Evolutionary conservation across 2,329 filamentous ascomycete species (phyloP), one percentile per base, ranked within the genome.

Genomic region (Orbilia javanica): DNA sequence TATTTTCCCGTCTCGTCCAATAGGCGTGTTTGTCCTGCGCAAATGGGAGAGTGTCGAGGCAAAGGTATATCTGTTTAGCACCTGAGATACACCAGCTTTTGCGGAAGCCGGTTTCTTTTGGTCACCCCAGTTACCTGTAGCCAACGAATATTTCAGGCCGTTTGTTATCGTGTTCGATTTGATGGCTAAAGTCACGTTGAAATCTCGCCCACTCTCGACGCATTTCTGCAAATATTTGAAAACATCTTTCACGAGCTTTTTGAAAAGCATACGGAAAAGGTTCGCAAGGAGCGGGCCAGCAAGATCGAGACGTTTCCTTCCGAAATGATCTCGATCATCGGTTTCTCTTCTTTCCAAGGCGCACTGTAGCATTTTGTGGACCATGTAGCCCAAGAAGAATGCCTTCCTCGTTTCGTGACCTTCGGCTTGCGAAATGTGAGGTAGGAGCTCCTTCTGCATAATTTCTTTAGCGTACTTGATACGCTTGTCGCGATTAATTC

Each of bases 361-460:
- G 83, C 94, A 97, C 84, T 97, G 95, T 25, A 98, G 88, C 81
- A 99, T 88, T 83, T 96, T 92, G 85, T 99, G 95, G 55, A 98
- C 93, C 95, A 99, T 99, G 85, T 99, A 99, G 22, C 96, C 96
- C 60, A 99, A 87, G 88, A 98, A 99, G 85, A 97, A 99, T 1
- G 96, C 96, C 84, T 99, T 99, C 75, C 93, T 88, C 0, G 95
- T 98, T 84, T 98, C 95, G 81, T 93, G 96, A 29, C 96, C 96
- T 84, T 97, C 94, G 79, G 89, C 90, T 84, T 99, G 96, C 0
- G 95, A 97, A 79, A 99, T 98, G 83, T 99, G 96, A 25, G 96
- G 96, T 55, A 99, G 86, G 80, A 97, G 92, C 84, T 99, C 96
- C 86, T 97, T 98, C 84, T 97, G 94, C 84, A 99, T 90, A 81